These are phyloP conservation scores for Saccharomyces hybrid DNA, from an alignment of 1,139 yeast species.

Conservation along the genomic window DNA sequence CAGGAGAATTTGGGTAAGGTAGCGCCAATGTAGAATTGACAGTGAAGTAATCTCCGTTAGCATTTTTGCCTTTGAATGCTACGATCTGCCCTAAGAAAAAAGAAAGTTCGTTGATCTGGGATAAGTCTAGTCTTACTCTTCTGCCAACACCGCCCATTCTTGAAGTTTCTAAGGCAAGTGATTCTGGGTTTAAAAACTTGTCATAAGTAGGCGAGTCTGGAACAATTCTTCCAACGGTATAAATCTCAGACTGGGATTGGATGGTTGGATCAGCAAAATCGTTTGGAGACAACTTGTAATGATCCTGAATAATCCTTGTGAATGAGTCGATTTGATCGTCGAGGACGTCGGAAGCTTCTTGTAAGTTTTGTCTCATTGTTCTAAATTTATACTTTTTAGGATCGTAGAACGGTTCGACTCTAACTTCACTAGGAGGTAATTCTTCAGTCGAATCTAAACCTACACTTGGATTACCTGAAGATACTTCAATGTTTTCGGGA, in stretches of 20 bases:
- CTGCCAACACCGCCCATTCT: constrained; percentile 82
- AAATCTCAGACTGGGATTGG: constrained; percentile 64
- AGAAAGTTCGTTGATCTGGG: constrained; percentile 42
- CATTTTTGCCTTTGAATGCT: constrained; percentile 73
- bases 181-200: constrained; percentile 51
- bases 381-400: constrained; percentile 65
- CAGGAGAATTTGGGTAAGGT: constrained; percentile 68
- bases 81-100: constrained; percentile 89
- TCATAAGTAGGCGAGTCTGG: constrained; percentile 67
- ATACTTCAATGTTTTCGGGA: constrained; percentile 37
- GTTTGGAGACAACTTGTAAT: constrained; percentile 37
- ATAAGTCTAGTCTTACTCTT: constrained; percentile 59
- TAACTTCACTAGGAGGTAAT: constrained; percentile 33
- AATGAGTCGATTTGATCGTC: constrained; percentile 81
- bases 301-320: constrained; percentile 45
- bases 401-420: constrained; percentile 59
- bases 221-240: constrained; percentile 81
- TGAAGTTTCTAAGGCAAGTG: constrained; percentile 74
- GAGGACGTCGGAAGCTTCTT: constrained; percentile 79
- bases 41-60: constrained; percentile 70
- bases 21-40: constrained; percentile 54
- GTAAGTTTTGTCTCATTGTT: constrained; percentile 82
- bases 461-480: constrained; percentile 27
- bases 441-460: constrained; percentile 26
- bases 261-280: constrained; percentile 72